Evolutionary conservation across 441 rosid genomes (phyloP), one percentile per base, ranked within the genome.

Genomic region (Macaranga tanarius): DNA sequence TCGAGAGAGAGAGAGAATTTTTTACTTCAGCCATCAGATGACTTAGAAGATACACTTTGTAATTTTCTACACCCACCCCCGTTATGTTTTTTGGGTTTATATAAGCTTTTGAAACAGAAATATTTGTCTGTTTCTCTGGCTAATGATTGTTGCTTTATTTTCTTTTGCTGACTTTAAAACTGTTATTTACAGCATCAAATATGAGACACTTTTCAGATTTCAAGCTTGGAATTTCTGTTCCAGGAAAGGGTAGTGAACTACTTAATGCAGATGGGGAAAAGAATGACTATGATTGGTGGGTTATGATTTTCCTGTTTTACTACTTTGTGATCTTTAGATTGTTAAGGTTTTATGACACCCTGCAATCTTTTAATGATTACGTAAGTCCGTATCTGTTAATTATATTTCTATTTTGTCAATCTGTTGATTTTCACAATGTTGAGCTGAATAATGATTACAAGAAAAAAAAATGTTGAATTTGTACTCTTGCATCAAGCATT

Each of bases 281-380:
- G 85, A 93, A 93, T 80, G 99, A 95, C 80, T 95, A 95, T 81
- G 99, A 95, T 72, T 95, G 99, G 99, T 95, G 73, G 69, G 91
- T 76, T 67, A 50, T 78, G 22, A 67, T 73, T 81, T 71, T 74
- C 64, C 40, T 70, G 16, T 73, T 31, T 15, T 63, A 6, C 19
- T 71, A 23, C 54, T 47, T 62, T 23, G 66, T 66, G 22, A 76
- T 48, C 23, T 22, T 63, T 77, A 50, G 31, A 25, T 61, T 62
- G 23, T 69, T 19, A 12, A 67, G 25, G 62, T 45, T 68, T 69
- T 68, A 7, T 34, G 76, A 7, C 44, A 38, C 6, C 31, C 15
- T 45, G 50, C 19, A 22, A 48, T 48, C 26, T 60, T 68, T 56
- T 34, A 34, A 34, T 34, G 38, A 34, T 5, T 34, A 34, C 7